Percentiles rank a stretch among this genome's conserved stretches.
Conservation (phyloP, 805 yeast species). For the Saccharomyces eubayanus region DNA sequence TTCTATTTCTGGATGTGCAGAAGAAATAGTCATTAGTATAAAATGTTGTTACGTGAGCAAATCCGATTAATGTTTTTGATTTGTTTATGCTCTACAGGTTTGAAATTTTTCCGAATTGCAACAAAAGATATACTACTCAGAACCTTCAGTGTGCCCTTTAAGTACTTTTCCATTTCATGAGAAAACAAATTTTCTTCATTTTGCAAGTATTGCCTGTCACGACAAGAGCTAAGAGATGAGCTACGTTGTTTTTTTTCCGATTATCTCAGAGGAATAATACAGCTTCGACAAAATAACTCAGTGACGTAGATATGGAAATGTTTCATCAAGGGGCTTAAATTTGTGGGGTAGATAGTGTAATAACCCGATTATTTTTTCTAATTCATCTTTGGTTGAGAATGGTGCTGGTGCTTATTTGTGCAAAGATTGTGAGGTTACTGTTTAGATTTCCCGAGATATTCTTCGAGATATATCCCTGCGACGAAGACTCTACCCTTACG, state of each 20-base stretch:
- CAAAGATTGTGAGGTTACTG: neutral
- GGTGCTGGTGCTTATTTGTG: neutral
- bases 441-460: neutral
- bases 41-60: neutral
- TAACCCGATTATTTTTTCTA: neutral
- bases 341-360: neutral
- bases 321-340: neutral
- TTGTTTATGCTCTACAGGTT: neutral
- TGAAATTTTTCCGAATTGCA: neutral
- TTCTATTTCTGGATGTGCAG: conserved; percentile 8
- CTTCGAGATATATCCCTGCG: neutral
- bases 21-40: conserved; percentile 1
- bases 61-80: neutral
- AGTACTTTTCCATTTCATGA: neutral
- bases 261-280: neutral
- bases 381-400: neutral
- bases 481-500: neutral
- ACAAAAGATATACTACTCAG: neutral
- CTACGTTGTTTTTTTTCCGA: neutral
- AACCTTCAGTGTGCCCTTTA: neutral
- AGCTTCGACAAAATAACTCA: neutral
- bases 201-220: neutral
- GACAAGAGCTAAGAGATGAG: neutral
- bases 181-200: neutral
- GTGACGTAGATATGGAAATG: neutral